Percentiles rank a stretch among this genome's conserved stretches.
Evolutionary conservation across 768 basidiomycete species (phyloP).

Genomic region (Leccinum subgranulosum): DNA sequence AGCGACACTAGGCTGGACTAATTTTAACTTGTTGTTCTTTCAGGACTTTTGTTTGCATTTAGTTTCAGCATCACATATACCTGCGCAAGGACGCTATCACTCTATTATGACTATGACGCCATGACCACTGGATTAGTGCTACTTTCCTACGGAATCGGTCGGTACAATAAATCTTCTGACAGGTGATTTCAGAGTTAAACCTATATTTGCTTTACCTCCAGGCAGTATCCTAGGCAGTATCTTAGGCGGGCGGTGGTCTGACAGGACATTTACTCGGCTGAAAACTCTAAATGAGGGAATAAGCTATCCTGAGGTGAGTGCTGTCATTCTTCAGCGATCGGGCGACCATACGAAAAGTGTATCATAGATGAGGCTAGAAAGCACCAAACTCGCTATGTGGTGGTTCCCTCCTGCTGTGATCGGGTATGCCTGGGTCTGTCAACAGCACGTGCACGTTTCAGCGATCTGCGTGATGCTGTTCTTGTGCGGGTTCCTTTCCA

Average conservation of each 20-base stretch:
- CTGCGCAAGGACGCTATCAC: conserved; percentile 64
- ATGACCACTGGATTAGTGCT: conserved; percentile 76
- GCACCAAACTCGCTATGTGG: conserved; percentile 55
- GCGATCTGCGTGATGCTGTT: conserved; percentile 76
- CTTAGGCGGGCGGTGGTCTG: conserved; percentile 62
- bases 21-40: not conserved
- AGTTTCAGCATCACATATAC: conserved; percentile 73
- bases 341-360: not conserved
- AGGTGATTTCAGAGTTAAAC: not conserved
- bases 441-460: conserved; percentile 60
- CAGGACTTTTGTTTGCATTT: conserved; percentile 70
- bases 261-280: conserved; percentile 43
- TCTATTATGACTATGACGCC: conserved; percentile 64
- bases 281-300: conserved; percentile 48
- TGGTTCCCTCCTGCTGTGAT: conserved; percentile 54
- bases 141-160: conserved; percentile 70
- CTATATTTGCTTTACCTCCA: not conserved
- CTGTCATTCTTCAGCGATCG: not conserved
- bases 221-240: conserved; percentile 54
- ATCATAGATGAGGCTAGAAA: conserved; percentile 68
- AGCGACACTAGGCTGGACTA: not conserved
- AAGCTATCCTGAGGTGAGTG: conserved; percentile 61
- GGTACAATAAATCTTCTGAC: conserved; percentile 9
- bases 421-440: conserved; percentile 75
- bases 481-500: conserved; percentile 65